Conservation (phyloP, 768 basidiomycete species). For the Naganishia onofrii region DNA sequence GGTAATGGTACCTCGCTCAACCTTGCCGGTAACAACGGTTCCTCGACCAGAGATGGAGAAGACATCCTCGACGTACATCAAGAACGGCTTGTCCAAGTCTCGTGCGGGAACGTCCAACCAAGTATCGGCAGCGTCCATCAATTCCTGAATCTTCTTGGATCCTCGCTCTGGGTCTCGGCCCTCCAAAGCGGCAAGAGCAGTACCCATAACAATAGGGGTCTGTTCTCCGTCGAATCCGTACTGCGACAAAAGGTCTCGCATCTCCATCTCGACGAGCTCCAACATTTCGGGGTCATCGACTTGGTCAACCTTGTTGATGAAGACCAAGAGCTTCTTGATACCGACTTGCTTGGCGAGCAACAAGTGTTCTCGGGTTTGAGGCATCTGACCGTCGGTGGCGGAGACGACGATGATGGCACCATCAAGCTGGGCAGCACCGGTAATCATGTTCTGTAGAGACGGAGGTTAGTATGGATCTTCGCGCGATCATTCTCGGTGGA, state of each 20-base stretch:
- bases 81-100: slow-evolving; percentile 97
- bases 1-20: slow-evolving; percentile 83
- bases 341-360: slow-evolving; percentile 97
- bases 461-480: neutral
- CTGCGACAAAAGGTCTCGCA: slow-evolving; percentile 84
- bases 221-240: slow-evolving; percentile 97
- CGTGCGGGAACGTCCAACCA: slow-evolving; percentile 95
- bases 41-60: slow-evolving; percentile 98
- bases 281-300: slow-evolving; percentile 97
- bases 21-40: slow-evolving; percentile 92
- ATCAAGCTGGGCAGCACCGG: slow-evolving; percentile 97
- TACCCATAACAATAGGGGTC: slow-evolving; percentile 97
- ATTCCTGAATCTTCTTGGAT: slow-evolving; percentile 70
- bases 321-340: slow-evolving; percentile 93
- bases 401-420: slow-evolving; percentile 69
- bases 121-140: slow-evolving; percentile 80
- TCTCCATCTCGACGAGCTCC: slow-evolving; percentile 99
- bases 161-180: slow-evolving; percentile 78
- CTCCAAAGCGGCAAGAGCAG: slow-evolving; percentile 90
- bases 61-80: slow-evolving; percentile 90
- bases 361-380: slow-evolving; percentile 96
- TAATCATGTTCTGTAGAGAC: slow-evolving; percentile 90
- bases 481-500: neutral
- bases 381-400: slow-evolving; percentile 99
- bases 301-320: slow-evolving; percentile 99